Evolutionary conservation across 768 basidiomycete species (phyloP), one percentile per base, ranked within the genome.

Genomic region (Rubroboletus pulcherrimus): DNA sequence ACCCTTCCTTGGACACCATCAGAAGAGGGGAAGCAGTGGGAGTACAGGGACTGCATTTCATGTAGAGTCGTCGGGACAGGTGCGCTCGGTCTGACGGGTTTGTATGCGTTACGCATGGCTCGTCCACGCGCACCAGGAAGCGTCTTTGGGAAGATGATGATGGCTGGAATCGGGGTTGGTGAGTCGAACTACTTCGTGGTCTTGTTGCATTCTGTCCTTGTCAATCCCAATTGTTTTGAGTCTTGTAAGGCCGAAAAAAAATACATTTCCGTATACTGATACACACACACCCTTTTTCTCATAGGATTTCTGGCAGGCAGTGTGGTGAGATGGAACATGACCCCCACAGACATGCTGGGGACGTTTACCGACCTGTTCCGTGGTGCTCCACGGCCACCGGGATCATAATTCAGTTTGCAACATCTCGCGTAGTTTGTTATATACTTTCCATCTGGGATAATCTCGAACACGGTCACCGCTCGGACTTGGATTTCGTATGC

Each of bases 41-140:
- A 59, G 12, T 62, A 72, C 59, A 69, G 76, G 45, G 85, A 89
- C 40, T 91, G 88, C 57, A 63, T 87, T n/a, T 77, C 85, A 1
- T 91, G 89, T 67, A 81, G 81, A 40, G 73, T 90, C 51, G 79
- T 87, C 39, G 87, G 88, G 19, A 80, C 86, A 0, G 82, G 75
- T 31, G 82, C 84, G 2, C 77, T 90, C 6, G 81, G 77, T 21
- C 78, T 78, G 5, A 78, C 83, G 5, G 88, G 89, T 6, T 57
- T 84, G 26, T 89, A 91, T 65, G 87, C 89, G 2, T 69, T 91
- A 29, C 78, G 79, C 67, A 78, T 81, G 74, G 80, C 86, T 29
- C 82, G 88, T 45, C 76, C 78, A 26, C 75, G 75, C 41, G 84
- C 84, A 11, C 86, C 83, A 8, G 87, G 87, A 6, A 82, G 80